Percentiles rank a stretch among this genome's conserved stretches.
Evolutionary conservation across 495 filamentous ascomycete species (phyloP).

Genomic region (Parathielavia appendiculata): DNA sequence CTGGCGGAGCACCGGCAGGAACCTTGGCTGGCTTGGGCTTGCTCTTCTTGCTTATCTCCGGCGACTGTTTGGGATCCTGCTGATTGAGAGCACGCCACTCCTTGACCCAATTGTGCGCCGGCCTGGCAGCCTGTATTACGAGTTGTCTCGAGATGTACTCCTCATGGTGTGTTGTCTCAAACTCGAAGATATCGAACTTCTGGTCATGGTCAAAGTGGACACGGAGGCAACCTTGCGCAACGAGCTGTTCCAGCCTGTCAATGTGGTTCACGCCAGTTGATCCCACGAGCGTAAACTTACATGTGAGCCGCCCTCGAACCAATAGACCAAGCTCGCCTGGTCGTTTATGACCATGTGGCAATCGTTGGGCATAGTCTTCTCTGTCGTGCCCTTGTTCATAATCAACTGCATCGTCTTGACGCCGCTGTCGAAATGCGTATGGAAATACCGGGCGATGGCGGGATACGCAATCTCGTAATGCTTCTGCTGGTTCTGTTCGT

Average conservation of each 20-base stretch:
- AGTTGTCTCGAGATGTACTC: conserved; percentile 62
- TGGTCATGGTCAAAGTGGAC: conserved; percentile 64
- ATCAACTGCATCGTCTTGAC: conserved; percentile 74
- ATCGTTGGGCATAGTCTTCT: conserved; percentile 54
- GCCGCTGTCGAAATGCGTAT: conserved; percentile 77
- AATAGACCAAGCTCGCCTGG: conserved; percentile 63
- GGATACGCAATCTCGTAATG: conserved; percentile 73
- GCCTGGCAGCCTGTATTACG: conserved; percentile 50
- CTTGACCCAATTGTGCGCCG: conserved; percentile 51
- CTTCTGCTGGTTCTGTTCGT: conserved; percentile 50
- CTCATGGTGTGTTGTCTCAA: conserved; percentile 56
- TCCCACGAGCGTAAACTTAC: conserved; percentile 39
- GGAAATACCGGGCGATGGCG: conserved; percentile 72
- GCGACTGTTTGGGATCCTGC: conserved; percentile 62
- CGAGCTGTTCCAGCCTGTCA: conserved; percentile 47
- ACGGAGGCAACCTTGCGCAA: conserved; percentile 56
- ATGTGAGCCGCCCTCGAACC: conserved; percentile 65
- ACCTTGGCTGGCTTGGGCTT: conserved; percentile 48
- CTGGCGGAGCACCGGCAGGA: conserved; percentile 46
- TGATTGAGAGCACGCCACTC: conserved; percentile 50
- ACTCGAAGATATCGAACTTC: conserved; percentile 68
- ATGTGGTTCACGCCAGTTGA: not conserved
- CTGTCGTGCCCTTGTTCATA: conserved; percentile 52
- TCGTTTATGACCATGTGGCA: conserved; percentile 59
- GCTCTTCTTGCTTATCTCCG: conserved; percentile 67